These are phyloP conservation scores for Botrytis paeoniae DNA, from an alignment of 2,329 filamentous ascomycete species.

Conservation along the genomic window DNA sequence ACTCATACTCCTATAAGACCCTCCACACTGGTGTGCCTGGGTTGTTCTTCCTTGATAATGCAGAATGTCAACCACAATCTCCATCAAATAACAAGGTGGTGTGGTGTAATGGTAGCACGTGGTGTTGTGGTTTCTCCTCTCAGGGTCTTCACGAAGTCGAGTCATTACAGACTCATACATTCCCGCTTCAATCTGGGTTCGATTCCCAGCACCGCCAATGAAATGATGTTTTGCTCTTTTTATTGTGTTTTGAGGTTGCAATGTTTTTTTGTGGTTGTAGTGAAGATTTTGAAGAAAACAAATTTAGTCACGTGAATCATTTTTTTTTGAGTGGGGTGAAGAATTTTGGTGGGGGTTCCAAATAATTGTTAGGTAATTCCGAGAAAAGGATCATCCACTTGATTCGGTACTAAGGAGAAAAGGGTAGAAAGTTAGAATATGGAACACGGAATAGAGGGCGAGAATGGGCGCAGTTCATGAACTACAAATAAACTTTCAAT, in stretches of 20 bases:
- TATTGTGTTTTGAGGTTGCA: not conserved
- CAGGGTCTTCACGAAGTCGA: constrained; percentile 2
- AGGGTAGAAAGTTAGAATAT: not conserved
- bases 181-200: constrained; percentile 16
- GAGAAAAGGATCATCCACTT: not conserved
- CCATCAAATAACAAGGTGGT: not conserved
- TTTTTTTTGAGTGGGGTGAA: not conserved
- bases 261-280: not conserved
- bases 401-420: not conserved
- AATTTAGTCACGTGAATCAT: not conserved
- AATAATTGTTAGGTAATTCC: not conserved
- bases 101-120: constrained; percentile 17
- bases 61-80: fast-evolving
- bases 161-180: not conserved
- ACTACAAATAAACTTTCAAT: not conserved
- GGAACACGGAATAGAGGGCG: not conserved
- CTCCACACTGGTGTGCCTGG: not conserved
- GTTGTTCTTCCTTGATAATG: fast-evolving
- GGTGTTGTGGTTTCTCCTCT: constrained; percentile 15
- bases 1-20: not conserved
- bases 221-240: not conserved
- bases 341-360: not conserved
- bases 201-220: constrained; percentile 11
- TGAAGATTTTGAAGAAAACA: not conserved
- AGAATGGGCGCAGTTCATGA: not conserved